Evolutionary conservation across 768 basidiomycete species (phyloP), one percentile per base, ranked within the genome.

Genomic region (Termitomyces sp.): DNA sequence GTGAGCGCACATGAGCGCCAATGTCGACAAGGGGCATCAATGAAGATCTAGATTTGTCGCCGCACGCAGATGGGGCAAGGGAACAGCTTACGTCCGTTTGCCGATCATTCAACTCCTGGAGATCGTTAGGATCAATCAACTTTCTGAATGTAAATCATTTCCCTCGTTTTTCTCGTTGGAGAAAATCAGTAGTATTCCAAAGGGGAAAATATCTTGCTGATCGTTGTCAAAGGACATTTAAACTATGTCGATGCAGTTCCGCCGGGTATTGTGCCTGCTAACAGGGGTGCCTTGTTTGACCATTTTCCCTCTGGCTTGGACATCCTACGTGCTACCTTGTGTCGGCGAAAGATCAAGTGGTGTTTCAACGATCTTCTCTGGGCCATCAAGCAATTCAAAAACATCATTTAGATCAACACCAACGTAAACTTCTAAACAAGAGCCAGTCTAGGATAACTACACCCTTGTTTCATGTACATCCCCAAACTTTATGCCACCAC

Each of bases 1-100:
- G 54, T 61, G 63, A 61, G 63, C 63, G 63, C 60, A 42, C 29
- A 55, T 20, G 15, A 34, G 34, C 60, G 53, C 52, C 17, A 45
- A 56, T 25, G n/a, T 12, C 7, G 10, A 32, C 31, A 32, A 55
- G 31, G 31, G 52, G 38, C 14, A 34, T 34, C 40, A 43, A 31
- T 31, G 10, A 29, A 56, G 11, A 43, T 32, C 42, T 34, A 43
- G 42, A 32, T 55, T n/a, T 31, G 14, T 54, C n/a, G 15, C 20
- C 7, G 25, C 25, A 25, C 25, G 4, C 46, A 25, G 46, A 47
- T 17, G 47, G 3, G 47, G 17, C 9, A 10, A n/a, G 8, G 8
- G 5, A 29, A 15, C 37, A 12, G 37, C 37, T 25, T 25, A 12
- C 38, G 29, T 38, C 9, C 29, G 53, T 6, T 29, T 54, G 53